These are phyloP conservation scores for Vitis hybrid DNA, from an alignment of 177 flowering plant genomes.

Conservation along the genomic window DNA sequence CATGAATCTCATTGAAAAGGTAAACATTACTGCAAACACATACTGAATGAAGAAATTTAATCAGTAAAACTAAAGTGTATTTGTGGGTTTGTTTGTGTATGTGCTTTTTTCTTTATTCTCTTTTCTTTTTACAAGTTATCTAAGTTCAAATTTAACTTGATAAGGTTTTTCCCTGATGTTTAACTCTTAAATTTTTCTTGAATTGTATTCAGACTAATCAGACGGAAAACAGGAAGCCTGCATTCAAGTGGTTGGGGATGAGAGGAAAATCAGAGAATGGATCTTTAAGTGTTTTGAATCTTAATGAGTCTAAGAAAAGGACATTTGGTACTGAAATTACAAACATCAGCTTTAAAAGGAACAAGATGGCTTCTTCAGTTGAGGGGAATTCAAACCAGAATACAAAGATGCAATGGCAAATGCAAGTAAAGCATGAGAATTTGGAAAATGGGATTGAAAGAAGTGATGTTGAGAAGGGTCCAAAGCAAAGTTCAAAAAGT, in stretches of 20 bases:
- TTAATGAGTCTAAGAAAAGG: slow-evolving; percentile 54
- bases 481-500: slow-evolving; percentile 31
- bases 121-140: not conserved
- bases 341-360: slow-evolving; percentile 58
- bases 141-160: no score
- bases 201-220: slow-evolving; percentile 68
- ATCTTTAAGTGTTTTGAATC: slow-evolving; percentile 10
- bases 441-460: slow-evolving; percentile 19
- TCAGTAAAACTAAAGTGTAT: not conserved
- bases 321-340: slow-evolving; percentile 80
- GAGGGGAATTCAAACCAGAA: slow-evolving; percentile 18
- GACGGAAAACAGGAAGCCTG: slow-evolving; percentile 76
- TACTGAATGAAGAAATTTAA: not conserved
- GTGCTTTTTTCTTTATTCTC: not conserved
- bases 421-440: slow-evolving; percentile 32
- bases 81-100: no score
- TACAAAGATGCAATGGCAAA: slow-evolving; percentile 17
- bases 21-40: slow-evolving; percentile 18
- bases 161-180: no score
- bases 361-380: slow-evolving; percentile 26
- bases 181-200: not conserved
- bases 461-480: slow-evolving; percentile 25
- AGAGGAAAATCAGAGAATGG: slow-evolving; percentile 28
- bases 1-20: slow-evolving; percentile 91
- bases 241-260: slow-evolving; percentile 87